Percentiles rank a stretch among this genome's conserved stretches.
These are phyloP conservation scores for Dalbergia cultrata DNA, from an alignment of 306 rosid species.

Conservation along the genomic window DNA sequence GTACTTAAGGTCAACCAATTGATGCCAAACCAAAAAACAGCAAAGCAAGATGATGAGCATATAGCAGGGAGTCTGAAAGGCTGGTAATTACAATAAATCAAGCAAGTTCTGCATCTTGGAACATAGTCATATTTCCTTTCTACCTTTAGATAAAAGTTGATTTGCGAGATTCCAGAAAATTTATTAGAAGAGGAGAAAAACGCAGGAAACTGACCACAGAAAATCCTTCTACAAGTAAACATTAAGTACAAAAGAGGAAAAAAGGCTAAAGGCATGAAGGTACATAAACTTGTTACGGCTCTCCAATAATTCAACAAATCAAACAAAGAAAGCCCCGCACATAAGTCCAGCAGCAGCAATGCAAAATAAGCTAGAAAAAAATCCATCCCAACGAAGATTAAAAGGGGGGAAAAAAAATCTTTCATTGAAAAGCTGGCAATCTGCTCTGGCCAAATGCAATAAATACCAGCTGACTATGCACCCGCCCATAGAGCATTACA, in stretches of 20 bases:
- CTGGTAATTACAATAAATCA: conserved; percentile 31
- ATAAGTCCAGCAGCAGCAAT: not conserved
- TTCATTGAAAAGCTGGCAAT: not conserved
- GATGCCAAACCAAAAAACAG: conserved; percentile 29
- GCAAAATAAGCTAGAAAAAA: conserved; percentile 12
- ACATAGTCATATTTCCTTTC: not conserved
- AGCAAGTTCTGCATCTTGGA: conserved; percentile 23
- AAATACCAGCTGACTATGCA: not conserved
- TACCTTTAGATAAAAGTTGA: conserved; percentile 19
- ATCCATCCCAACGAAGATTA: not conserved
- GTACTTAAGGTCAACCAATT: not conserved
- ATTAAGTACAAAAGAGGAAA: not conserved
- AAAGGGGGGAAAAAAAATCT: not conserved
- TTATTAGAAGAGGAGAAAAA: not conserved
- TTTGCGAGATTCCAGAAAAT: not conserved
- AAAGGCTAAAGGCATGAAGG: not conserved
- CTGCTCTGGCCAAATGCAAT: not conserved
- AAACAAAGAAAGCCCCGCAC: not conserved
- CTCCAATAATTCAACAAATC: conserved; percentile 1
- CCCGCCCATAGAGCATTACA: not conserved
- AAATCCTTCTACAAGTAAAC: conserved; percentile 27
- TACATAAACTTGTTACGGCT: conserved; percentile 13
- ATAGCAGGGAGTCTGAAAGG: conserved; percentile 14
- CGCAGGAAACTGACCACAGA: not conserved
- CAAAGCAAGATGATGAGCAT: conserved; percentile 32